Evolutionary conservation across 2,329 filamentous ascomycete species (phyloP), one percentile per base, ranked within the genome.

Genomic region (Aspergillus versicolor): DNA sequence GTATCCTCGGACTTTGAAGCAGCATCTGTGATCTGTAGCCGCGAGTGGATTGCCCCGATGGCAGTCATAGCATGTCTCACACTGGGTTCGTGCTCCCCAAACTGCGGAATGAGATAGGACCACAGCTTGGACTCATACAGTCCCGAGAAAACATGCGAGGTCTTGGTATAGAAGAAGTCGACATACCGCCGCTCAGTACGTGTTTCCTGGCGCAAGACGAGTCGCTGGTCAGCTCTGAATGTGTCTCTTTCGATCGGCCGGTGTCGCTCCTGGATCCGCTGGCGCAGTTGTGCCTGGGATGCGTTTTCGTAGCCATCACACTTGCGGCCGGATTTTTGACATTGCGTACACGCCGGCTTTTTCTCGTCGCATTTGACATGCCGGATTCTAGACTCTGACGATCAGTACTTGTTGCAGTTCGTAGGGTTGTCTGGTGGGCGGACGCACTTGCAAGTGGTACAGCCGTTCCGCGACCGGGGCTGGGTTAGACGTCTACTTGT

Each of bases 361-460:
- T 67, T 71, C 68, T 85, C 82, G 60, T 83, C 82, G 64, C 82
- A 85, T 66, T 84, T 84, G 52, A 84, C 78, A 56, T 82, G 81
- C 50, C 82, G 79, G 32, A 82, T 77, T 69, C 81, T 84, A 53
- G 12, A 22, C 17, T 21, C n/a, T 24, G 9, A 8, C 12, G 11
- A 30, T 53, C 42, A 53, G 42, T 41, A 19, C 40, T 44, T 37
- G 12, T n/a, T 37, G 13, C 27, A 30, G 9, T 30, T 30, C 3
- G 27, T 15, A 30, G n/a, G 22, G 11, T 15, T 34, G 27, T 30
- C 27, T 9, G 9, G 27, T 30, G 3, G 13, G 8, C 38, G 11
- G 42, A 34, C 80, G 61, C 64, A 82, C 81, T 83, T 83, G 79
- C 81, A 84, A 48, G 81, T 84, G 55, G 81, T 73, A 67, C 81